These are phyloP conservation scores for Leccinum incarnatum DNA, from an alignment of 768 basidiomycete species.

Conservation along the genomic window DNA sequence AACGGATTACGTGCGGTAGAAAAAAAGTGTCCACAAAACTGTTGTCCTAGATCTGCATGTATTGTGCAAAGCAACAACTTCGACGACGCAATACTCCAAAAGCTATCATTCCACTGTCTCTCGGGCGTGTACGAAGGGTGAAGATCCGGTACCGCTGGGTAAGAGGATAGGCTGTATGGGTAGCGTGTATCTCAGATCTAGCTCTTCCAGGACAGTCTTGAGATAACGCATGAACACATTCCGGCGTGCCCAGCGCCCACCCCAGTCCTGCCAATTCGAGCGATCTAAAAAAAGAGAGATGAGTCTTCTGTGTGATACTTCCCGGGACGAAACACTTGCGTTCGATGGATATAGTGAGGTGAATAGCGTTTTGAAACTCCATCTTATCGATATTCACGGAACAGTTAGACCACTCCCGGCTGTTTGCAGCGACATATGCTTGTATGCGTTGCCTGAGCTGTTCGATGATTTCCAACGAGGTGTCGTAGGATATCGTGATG, in stretches of 20 bases:
- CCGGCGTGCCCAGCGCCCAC: conserved; percentile 72
- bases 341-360: conserved; percentile 66
- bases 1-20: not conserved
- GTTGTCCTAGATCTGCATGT: not conserved
- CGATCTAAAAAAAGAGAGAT: conserved; percentile 46
- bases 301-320: not conserved
- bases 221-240: conserved; percentile 74
- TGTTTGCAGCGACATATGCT: conserved; percentile 59
- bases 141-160: conserved; percentile 26
- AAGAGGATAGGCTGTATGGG: conserved; percentile 72
- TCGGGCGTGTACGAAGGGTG: not conserved
- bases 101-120: not conserved
- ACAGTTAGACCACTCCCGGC: conserved; percentile 68
- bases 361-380: conserved; percentile 72
- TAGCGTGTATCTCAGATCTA: conserved; percentile 67
- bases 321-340: conserved; percentile 42
- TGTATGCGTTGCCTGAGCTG: conserved; percentile 58
- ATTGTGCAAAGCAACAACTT: not conserved
- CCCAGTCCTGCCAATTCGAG: conserved; percentile 87
- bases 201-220: conserved; percentile 67
- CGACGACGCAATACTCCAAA: not conserved
- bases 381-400: conserved; percentile 73
- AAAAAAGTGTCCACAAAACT: not conserved
- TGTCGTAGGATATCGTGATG: conserved; percentile 64
- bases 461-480: conserved; percentile 68